phyloP scores from a whole-genome alignment of 2,329 filamentous ascomycete genomes.

The Botrytis paeoniae region DNA sequence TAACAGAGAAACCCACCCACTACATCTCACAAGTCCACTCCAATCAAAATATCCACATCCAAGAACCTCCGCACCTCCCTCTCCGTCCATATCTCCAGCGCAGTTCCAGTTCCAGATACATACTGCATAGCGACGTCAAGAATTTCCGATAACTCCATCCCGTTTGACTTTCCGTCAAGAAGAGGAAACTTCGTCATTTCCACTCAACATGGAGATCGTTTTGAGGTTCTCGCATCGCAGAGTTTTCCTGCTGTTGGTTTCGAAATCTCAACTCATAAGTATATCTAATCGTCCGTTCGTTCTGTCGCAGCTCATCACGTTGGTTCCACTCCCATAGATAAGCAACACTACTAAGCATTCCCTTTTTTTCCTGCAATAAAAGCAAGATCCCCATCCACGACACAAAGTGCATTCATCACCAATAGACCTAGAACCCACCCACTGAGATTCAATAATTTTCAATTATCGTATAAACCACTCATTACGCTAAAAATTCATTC shows the following conservation, averaged over 20 bases:
- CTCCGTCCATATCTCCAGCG: conserved; percentile 41
- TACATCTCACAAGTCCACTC: neutral
- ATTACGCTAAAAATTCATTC: neutral
- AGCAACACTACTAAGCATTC: neutral
- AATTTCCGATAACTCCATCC: neutral
- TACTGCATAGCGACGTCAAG: neutral
- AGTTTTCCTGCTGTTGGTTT: neutral
- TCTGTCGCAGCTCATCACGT: neutral
- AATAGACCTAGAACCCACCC: neutral
- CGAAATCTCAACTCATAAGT: neutral
- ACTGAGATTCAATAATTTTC: neutral
- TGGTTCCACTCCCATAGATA: neutral
- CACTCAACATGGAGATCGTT: neutral
- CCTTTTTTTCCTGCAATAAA: neutral
- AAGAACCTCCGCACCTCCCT: conserved; percentile 38
- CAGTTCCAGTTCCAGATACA: conserved; percentile 45
- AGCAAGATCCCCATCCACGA: neutral
- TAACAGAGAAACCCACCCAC: neutral
- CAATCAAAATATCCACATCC: neutral
- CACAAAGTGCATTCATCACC: neutral
- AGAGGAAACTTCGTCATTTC: accelerated
- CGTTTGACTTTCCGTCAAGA: neutral
- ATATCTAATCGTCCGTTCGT: neutral
- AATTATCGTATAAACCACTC: neutral
- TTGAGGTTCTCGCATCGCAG: no score